Evolutionary conservation across 257 asterid genomes (phyloP), one percentile per base, ranked within the genome.

Genomic region (Ehretia macrophylla): DNA sequence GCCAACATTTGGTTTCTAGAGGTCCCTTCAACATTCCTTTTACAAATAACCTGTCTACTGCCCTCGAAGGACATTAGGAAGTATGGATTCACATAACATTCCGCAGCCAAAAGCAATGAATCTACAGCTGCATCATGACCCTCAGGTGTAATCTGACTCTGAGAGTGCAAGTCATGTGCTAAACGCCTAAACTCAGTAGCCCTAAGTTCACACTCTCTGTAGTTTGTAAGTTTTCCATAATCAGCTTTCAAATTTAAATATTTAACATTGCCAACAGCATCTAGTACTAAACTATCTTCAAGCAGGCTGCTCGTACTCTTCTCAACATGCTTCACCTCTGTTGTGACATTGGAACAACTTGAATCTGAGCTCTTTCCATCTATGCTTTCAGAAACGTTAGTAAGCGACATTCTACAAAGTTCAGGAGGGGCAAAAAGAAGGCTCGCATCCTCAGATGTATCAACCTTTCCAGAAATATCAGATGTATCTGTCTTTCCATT

Each of bases 61-160:
- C 74, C 85, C 71, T 72, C 59, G 67, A 76, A 78, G 66, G 94
- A 67, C 76, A 66, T 68, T 86, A 83, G 76, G 75, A 85, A 86
- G 84, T 71, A 83, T 60, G 99, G 99, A 86, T 86, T 89, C 45
- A 86, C 80, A 67, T 79, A 78, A 71, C 99, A 92, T 68, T 92
- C 97, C 16, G 95, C 99, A 14, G 96, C 97, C 63, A 92, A 82
- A 79, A 92, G 95, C 79, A 92, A 80, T 44, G 99, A 88, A 71
- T 86, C 97, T 61, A 88, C 73, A 55, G 89, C 86, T 32, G 89
- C 85, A 67, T 72, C 83, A 69, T 88, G 95, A 78, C 83, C 80
- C 76, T 92, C 99, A 40, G 54, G 76, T 32, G 88, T 76, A 68
- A 75, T 68, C 68, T 81, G 81, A 69, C 69, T 65, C 75, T 80